Percentiles rank a stretch among this genome's conserved stretches.
Evolutionary conservation across 192 early-diverging fungal genomes (phyloP).

Genomic region (Backusella westeae): DNA sequence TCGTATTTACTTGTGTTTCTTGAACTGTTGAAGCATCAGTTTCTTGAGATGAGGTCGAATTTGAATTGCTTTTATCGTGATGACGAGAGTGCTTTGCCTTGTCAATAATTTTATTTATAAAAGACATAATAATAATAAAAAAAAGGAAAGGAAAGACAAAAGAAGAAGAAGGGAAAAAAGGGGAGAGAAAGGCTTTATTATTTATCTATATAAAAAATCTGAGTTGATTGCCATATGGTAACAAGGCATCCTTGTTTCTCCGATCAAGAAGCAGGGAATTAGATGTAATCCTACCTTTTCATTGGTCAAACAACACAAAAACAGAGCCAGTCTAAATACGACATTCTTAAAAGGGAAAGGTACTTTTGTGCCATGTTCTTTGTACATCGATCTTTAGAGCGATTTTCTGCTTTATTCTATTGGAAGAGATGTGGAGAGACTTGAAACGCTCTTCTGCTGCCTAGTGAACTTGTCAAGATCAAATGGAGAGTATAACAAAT

Average conservation of each 20-base stretch:
- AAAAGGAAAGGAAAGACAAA: conserved; percentile 7
- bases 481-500: too few species aligned
- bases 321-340: too few species aligned
- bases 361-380: too few species aligned
- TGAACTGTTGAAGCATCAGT: not conserved
- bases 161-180: conserved; percentile 9
- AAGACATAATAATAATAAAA: conserved; percentile 25
- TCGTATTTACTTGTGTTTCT: conserved; percentile 1
- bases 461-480: too few species aligned
- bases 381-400: too few species aligned
- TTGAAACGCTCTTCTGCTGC: too few species aligned
- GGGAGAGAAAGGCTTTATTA: not conserved
- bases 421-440: too few species aligned
- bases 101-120: conserved; percentile 38
- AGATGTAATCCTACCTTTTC: too few species aligned
- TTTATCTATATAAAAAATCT: conserved; percentile 3
- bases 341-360: too few species aligned
- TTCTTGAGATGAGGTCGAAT: not conserved
- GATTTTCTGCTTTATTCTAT: too few species aligned
- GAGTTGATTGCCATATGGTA: not conserved
- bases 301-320: too few species aligned
- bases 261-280: not conserved
- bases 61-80: not conserved
- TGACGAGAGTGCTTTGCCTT: conserved; percentile 28
- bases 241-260: not conserved